These are phyloP conservation scores for Cymbopogon citratus DNA, from an alignment of 176 grass and related monocot species.

Conservation along the genomic window DNA sequence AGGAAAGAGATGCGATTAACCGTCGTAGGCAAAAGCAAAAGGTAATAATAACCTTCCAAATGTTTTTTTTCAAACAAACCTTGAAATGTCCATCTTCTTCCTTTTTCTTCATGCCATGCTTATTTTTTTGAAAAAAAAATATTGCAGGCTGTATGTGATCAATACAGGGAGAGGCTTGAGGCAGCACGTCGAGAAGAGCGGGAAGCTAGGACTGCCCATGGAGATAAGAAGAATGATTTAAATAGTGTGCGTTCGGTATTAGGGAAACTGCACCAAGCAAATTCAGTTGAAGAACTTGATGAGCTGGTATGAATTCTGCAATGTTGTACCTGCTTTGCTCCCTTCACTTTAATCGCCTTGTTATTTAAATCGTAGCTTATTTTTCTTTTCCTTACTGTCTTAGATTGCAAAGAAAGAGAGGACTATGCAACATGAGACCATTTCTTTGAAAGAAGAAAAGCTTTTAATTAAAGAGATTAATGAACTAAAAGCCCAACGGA, in stretches of 20 bases:
- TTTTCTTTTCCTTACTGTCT: constrained; percentile 11
- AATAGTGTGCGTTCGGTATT: constrained; percentile 54
- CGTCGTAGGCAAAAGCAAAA: constrained; percentile 56
- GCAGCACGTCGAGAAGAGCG: constrained; percentile 57
- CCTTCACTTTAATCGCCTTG: neutral
- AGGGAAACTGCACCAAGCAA: constrained; percentile 78
- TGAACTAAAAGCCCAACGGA: constrained; percentile 70
- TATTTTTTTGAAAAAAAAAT: constrained; percentile 22
- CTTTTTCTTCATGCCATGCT: neutral
- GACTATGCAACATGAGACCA: constrained; percentile 72
- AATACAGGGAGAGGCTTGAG: constrained; percentile 41
- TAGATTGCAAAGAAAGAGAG: constrained; percentile 76
- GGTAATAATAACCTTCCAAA: constrained; percentile 37
- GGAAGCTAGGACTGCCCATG: constrained; percentile 53
- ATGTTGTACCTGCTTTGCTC: neutral
- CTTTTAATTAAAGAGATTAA: constrained; percentile 79
- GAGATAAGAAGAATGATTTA: constrained; percentile 63
- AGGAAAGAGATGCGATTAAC: constrained; percentile 66
- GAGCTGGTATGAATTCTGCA: constrained; percentile 49
- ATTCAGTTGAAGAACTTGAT: constrained; percentile 92
- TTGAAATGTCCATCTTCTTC: neutral
- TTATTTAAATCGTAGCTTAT: constrained; percentile 10
- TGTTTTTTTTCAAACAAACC: neutral
- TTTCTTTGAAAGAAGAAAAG: constrained; percentile 81
- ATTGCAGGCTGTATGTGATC: constrained; percentile 48